A percentile compares a stretch with the other conserved stretches of the same genome.
phyloP scores from a whole-genome alignment of 345 rosid genomes.

The Lepidium aucheri region DNA sequence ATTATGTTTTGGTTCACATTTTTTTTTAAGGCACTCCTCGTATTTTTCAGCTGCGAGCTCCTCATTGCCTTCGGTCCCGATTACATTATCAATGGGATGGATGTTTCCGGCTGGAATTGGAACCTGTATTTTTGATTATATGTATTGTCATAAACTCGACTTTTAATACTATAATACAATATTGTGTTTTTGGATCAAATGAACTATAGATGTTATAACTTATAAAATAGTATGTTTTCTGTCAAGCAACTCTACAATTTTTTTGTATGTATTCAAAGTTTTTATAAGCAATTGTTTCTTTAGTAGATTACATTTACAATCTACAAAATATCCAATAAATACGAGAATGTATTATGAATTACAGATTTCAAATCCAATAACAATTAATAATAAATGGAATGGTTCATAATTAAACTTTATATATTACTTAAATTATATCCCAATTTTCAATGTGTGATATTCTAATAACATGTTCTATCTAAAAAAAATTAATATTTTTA shows the following conservation, averaged over 20 bases:
- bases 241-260: background rate
- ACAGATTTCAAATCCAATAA: too few species aligned
- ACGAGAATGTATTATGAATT: too few species aligned
- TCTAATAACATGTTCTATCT: too few species aligned
- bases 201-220: background rate
- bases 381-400: too few species aligned
- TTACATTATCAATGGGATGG: conserved; percentile 55
- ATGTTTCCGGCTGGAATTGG: conserved; percentile 54
- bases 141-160: background rate
- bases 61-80: conserved; percentile 66
- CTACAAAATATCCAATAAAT: too few species aligned
- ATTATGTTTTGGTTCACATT: conserved; percentile 34
- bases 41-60: conserved; percentile 43
- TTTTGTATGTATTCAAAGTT: too few species aligned
- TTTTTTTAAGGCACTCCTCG: conserved; percentile 56
- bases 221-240: background rate
- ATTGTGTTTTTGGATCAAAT: background rate
- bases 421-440: too few species aligned
- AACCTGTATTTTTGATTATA: conserved; percentile 27
- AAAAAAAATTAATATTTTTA: too few species aligned
- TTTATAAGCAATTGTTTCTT: too few species aligned
- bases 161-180: background rate
- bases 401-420: too few species aligned
- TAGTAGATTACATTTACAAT: too few species aligned
- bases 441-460: too few species aligned